Evolutionary conservation across 192 early-diverging fungal genomes (phyloP).

Genomic region (Coemansia sp.): DNA sequence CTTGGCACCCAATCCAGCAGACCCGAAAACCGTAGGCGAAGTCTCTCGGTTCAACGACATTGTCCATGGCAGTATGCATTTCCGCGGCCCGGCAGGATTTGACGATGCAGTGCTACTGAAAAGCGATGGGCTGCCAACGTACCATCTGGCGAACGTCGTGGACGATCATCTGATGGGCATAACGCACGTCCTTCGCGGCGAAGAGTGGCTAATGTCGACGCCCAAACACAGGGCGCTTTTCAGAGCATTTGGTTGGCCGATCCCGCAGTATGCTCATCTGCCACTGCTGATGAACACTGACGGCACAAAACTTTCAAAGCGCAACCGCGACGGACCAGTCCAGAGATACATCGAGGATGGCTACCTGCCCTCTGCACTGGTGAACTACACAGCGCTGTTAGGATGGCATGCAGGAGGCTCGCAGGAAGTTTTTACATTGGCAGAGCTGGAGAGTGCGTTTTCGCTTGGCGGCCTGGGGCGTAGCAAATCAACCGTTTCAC

Average conservation of each 20-base stretch:
- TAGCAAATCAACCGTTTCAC: constrained; percentile 47
- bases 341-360: constrained; percentile 75
- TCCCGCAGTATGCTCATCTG: constrained; percentile 81
- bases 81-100: constrained; percentile 65
- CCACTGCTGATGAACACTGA: constrained; percentile 83
- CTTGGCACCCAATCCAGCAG: constrained; percentile 43
- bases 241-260: constrained; percentile 73
- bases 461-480: constrained; percentile 40
- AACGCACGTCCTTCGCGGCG: constrained; percentile 89
- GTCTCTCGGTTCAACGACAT: constrained; percentile 63
- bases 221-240: constrained; percentile 90
- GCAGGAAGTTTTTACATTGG: constrained; percentile 66
- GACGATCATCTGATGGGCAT: constrained; percentile 91
- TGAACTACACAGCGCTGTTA: constrained; percentile 84
- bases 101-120: constrained; percentile 91
- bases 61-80: constrained; percentile 72
- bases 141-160: constrained; percentile 93
- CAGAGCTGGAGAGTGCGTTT: constrained; percentile 29
- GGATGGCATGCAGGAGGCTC: constrained; percentile 69
- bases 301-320: constrained; percentile 86
- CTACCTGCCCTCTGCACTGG: constrained; percentile 78
- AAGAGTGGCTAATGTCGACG: constrained; percentile 94
- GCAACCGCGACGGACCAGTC: constrained; percentile 70
- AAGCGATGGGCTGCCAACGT: constrained; percentile 89
- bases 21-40: constrained; percentile 56